Evolutionary conservation across 257 asterid species (phyloP), one percentile per base, ranked within the genome.

Genomic region (Plantago ovata): DNA sequence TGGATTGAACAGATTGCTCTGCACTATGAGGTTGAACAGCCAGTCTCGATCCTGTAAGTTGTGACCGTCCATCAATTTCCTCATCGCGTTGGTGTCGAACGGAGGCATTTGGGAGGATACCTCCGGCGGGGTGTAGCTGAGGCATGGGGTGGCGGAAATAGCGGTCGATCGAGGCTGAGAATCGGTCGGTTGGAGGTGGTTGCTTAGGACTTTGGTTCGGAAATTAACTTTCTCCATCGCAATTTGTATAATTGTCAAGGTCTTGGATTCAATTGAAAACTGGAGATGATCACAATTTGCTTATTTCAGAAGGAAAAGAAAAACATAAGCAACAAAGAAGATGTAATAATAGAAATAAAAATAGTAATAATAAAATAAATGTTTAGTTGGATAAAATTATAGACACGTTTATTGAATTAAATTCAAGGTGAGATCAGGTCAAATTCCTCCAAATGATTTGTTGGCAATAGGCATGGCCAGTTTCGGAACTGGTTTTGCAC

Each of bases 61-160:
- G 72, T 89, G 97, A n/a, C 77, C 85, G 58, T 93, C 98, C 94
- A 86, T 77, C 56, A 93, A 43, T 32, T 82, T 84, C 38, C 97
- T 75, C 95, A 93, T 86, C 57, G 77, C 75, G 38, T 43, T 72
- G 6, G 51, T 76, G 66, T 89, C 97, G 77, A 93, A 79, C 20
- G 71, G 43, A 11, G 63, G 42, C 14, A 75, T 54, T 38, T 72
- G 66, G 65, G 83, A 92, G 15, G 81, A 69, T 7, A 75, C 70
- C 70, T 93, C 96, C 51, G 97, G 95, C 60, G 95, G 97, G 28
- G 71, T 57, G 82, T 88, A 89, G 66, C 81, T 75, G 56, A 89
- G 75, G 63, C 97, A 93, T 45, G 94, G 94, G 33, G 84, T 70
- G 4, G 72, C 10, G 53, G 74, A 41, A 61, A 67, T 38, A 61